Evolutionary conservation across 139 green algal genomes (phyloP).

Genomic region (Auxenochlorella protothecoides): DNA sequence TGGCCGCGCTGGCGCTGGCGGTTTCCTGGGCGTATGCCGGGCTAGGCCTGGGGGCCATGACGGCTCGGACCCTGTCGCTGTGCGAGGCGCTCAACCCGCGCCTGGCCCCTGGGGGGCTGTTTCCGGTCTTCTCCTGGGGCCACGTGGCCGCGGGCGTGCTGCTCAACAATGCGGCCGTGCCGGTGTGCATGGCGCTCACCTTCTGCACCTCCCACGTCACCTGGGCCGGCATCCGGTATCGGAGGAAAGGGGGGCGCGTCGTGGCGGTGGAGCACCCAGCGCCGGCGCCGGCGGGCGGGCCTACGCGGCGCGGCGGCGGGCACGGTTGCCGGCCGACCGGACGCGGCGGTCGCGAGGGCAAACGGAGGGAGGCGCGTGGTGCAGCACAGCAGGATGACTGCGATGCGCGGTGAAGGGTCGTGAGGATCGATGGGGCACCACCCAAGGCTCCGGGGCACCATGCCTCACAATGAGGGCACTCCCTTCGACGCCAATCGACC

Average conservation of each 20-base stretch:
- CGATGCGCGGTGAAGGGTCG: too few relatives aligned
- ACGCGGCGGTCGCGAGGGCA: too few relatives aligned
- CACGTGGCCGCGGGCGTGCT: constrained; percentile 14
- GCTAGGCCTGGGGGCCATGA: background rate
- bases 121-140: background rate
- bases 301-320: too few relatives aligned
- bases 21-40: constrained; percentile 1
- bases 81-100: constrained; percentile 9
- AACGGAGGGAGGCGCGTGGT: too few relatives aligned
- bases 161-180: constrained; percentile 26
- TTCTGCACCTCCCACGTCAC: constrained; percentile 16
- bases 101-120: constrained; percentile 1
- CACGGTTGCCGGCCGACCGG: too few relatives aligned
- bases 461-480: too few relatives aligned
- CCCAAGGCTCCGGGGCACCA: too few relatives aligned
- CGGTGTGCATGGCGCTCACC: constrained; percentile 35
- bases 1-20: background rate
- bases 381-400: too few relatives aligned
- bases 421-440: too few relatives aligned
- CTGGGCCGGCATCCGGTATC: constrained; percentile 38
- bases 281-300: too few relatives aligned
- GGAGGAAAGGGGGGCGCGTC: constrained; percentile 23
- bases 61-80: too few relatives aligned
- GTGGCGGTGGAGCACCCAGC: constrained; percentile 4
- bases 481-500: too few relatives aligned